These are phyloP conservation scores for Xylaria sp. DNA, from an alignment of 2,329 filamentous ascomycete genomes.

Conservation along the genomic window DNA sequence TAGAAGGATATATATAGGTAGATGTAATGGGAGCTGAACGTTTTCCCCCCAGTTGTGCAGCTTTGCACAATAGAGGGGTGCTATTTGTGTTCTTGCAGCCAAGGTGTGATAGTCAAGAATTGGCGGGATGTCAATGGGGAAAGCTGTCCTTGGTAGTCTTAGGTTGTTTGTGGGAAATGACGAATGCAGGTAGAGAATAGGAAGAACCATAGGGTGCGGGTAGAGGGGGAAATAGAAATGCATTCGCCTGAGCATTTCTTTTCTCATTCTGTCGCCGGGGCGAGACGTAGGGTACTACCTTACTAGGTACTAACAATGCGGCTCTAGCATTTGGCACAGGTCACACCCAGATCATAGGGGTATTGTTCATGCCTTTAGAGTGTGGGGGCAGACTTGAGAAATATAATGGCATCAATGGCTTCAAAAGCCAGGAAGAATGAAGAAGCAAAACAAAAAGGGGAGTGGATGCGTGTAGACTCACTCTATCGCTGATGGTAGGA, in stretches of 20 bases:
- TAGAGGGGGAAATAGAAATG: neutral
- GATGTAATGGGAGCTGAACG: neutral
- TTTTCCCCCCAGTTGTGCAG: neutral
- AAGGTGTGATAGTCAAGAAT: neutral
- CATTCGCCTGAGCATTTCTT: too few relatives aligned
- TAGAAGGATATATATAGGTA: neutral
- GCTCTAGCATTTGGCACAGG: neutral
- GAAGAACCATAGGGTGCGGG: neutral
- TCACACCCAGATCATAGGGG: neutral
- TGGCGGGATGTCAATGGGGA: neutral
- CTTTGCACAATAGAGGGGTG: slow-evolving; percentile 1
- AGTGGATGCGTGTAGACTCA: slow-evolving; percentile 37
- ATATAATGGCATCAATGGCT: neutral
- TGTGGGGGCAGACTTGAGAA: neutral
- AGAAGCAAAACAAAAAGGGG: slow-evolving; percentile 21
- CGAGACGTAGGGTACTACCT: neutral
- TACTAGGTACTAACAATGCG: neutral
- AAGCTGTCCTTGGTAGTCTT: neutral
- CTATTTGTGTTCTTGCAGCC: neutral
- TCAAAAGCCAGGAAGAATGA: neutral
- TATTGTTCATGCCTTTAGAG: neutral
- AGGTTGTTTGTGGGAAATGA: neutral
- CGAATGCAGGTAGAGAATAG: too few relatives aligned
- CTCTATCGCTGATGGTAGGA: slow-evolving; percentile 36
- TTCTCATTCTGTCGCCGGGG: neutral